Conservation (phyloP, 2,329 filamentous ascomycete species). For the Calonectria naviculata region DNA sequence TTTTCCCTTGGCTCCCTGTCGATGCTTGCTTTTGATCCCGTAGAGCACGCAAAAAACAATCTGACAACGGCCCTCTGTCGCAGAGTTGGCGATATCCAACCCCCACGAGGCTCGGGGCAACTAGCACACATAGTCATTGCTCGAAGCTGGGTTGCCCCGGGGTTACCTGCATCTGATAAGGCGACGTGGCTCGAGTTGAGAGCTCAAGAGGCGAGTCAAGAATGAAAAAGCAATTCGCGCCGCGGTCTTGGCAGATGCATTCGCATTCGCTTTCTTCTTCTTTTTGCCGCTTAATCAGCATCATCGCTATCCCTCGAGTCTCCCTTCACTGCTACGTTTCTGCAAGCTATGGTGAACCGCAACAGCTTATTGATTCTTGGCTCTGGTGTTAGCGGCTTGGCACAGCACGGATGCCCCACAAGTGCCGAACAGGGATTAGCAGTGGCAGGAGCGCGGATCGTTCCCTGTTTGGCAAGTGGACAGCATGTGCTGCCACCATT, state of each 20-base stretch:
- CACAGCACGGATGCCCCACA: neutral
- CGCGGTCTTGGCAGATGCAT: neutral
- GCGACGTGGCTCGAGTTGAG: neutral
- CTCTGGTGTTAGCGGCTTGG: constrained; percentile 21
- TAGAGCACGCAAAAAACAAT: neutral
- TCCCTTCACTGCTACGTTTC: neutral
- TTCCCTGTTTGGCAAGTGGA: constrained; percentile 4
- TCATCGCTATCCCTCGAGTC: neutral
- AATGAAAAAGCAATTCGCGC: neutral
- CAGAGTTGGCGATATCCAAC: neutral
- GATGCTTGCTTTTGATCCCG: neutral
- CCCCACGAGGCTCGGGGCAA: neutral
- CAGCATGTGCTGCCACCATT: neutral
- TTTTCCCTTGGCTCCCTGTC: neutral
- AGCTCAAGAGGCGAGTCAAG: neutral
- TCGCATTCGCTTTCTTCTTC: neutral
- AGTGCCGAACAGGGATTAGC: constrained; percentile 9
- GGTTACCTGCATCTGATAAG: neutral
- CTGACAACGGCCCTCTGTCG: neutral
- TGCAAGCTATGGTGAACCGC: neutral
- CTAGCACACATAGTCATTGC: neutral
- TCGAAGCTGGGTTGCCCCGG: too few relatives aligned
- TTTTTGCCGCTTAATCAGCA: neutral
- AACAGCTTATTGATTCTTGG: constrained; percentile 23
- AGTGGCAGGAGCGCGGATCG: neutral